Base-by-base conservation (phyloP, 805 yeast genomes). In the Yarrowia deformans region DNA sequence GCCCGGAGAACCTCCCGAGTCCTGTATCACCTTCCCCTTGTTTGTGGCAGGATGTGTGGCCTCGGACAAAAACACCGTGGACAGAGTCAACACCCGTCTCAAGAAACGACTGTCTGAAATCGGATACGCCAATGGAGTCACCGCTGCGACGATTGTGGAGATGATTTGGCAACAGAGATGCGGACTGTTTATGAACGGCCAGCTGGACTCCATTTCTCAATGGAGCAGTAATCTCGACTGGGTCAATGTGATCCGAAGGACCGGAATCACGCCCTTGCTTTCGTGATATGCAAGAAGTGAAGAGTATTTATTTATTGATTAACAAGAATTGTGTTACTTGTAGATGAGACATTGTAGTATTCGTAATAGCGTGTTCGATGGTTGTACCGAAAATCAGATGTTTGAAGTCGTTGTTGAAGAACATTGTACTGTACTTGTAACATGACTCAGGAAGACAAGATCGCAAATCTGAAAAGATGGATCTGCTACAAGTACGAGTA, bases 11-110 rank as follows among this genome's bases (percentile, higher is more conserved):
- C 56, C 68, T 2, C 68, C 68, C 0, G 68, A 63, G 56, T 63
- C 68, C 12, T 63, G 68, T 8, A 40, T 63, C 39, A 63, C 68
- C 2, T 63, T 63, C 40, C 68, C 68, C 23, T 48, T 63, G 43
- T 63, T 63, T 48, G 68, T 63, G 29, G 68, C 68, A 4, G 68
- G 68, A 1, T 63, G 68, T 39, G 68, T 63, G 29, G 68, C 68
- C 14, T 37, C 48, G 14, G 68, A 63, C 23, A 63, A 63, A 19
- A 8, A 43, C 5, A 48, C 56, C 0, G 68, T 63, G 35, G 68
- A 63, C 8, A 8, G 68, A 39, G 56, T 63, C 19, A 63, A 63
- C 46, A 63, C 55, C 0, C 37, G 68, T 10, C 55, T 63, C 14
- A 63, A 63, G 48, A 48, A 49, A 10, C 56, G 68, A 10, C 39